These are phyloP conservation scores for Cordyceps pruinosa DNA, from an alignment of 2,329 filamentous ascomycete species.

Conservation along the genomic window DNA sequence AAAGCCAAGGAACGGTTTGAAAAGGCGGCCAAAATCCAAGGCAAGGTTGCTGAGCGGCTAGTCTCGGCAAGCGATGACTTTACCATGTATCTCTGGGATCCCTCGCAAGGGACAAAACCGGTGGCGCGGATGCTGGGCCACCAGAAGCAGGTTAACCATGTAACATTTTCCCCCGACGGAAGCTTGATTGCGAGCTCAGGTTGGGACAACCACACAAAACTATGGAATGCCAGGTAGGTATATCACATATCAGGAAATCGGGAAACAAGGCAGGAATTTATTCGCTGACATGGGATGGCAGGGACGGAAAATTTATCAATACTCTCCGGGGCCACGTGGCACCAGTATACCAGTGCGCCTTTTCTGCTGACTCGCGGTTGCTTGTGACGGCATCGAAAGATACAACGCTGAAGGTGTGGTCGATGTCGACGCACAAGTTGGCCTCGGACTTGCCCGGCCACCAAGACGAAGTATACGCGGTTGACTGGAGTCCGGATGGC, in stretches of 20 bases:
- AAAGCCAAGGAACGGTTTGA: slow-evolving; percentile 80
- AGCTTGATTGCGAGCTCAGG: slow-evolving; percentile 77
- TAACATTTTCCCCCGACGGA: slow-evolving; percentile 88
- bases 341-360: slow-evolving; percentile 86
- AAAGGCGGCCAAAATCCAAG: slow-evolving; percentile 70
- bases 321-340: slow-evolving; percentile 84
- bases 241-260: slow-evolving; percentile 33
- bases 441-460: slow-evolving; percentile 78
- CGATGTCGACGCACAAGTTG: slow-evolving; percentile 77
- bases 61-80: slow-evolving; percentile 93
- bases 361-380: slow-evolving; percentile 85
- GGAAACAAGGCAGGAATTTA: slow-evolving; percentile 24
- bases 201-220: slow-evolving; percentile 92
- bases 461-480: slow-evolving; percentile 85
- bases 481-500: slow-evolving; percentile 93
- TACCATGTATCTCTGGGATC: slow-evolving; percentile 94
- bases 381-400: slow-evolving; percentile 86
- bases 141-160: slow-evolving; percentile 94
- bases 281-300: slow-evolving; percentile 21
- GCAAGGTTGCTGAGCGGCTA: slow-evolving; percentile 72
- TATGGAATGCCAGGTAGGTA: slow-evolving; percentile 70
- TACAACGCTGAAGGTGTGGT: slow-evolving; percentile 92
- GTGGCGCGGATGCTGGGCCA: slow-evolving; percentile 86
- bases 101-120: slow-evolving; percentile 69
- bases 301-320: slow-evolving; percentile 70